These are phyloP conservation scores for Scheffersomyces coipomensis DNA, from an alignment of 805 yeast species.

Conservation along the genomic window DNA sequence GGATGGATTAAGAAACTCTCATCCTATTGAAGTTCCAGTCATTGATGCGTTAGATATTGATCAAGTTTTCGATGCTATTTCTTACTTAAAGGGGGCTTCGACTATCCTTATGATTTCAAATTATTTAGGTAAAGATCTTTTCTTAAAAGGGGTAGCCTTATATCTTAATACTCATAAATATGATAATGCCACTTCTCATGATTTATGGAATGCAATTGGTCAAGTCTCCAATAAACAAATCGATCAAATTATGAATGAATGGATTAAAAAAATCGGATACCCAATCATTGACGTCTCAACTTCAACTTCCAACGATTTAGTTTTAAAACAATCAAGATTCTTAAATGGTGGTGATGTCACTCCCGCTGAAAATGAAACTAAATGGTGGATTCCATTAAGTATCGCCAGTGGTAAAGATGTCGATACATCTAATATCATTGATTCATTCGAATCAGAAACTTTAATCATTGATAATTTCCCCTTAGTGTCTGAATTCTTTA, in stretches of 20 bases:
- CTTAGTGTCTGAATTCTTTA: constrained; percentile 27
- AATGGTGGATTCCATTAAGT: constrained; percentile 61
- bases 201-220: constrained; percentile 67
- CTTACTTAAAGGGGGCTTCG: constrained; percentile 80
- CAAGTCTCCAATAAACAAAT: constrained; percentile 65
- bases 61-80: constrained; percentile 79
- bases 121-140: constrained; percentile 64
- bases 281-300: constrained; percentile 58
- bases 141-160: constrained; percentile 69
- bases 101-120: constrained; percentile 74
- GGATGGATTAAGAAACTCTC: constrained; percentile 63
- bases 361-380: constrained; percentile 53
- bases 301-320: constrained; percentile 33
- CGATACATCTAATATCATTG: constrained; percentile 6
- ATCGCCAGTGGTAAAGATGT: constrained; percentile 19
- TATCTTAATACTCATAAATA: constrained; percentile 64
- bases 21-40: constrained; percentile 84
- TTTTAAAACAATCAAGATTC: constrained; percentile 58
- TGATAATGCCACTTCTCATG: constrained; percentile 71
- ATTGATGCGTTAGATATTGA: constrained; percentile 74
- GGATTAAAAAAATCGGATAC: constrained; percentile 75
- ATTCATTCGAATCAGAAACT: constrained; percentile 22
- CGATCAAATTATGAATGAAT: constrained; percentile 56
- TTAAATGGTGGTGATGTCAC: constrained; percentile 60
- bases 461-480: constrained; percentile 21